phyloP scores from a whole-genome alignment of 805 yeast species.

The Lipomyces starkeyi region DNA sequence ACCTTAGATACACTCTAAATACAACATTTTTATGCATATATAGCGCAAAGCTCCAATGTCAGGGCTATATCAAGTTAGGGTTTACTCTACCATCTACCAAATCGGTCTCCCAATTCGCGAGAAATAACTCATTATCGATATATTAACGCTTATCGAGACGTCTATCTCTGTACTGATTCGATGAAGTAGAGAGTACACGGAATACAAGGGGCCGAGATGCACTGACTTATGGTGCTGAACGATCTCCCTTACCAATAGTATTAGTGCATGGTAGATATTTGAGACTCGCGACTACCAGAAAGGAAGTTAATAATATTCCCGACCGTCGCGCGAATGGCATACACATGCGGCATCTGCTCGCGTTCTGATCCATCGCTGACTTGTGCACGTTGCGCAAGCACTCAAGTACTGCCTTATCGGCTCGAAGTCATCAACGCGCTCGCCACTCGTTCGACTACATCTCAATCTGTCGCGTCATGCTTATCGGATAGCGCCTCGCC shows the following conservation, averaged over 20 bases:
- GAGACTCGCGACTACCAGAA: not conserved
- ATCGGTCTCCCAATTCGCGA: not conserved
- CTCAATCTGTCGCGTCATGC: not conserved
- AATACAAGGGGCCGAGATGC: not conserved
- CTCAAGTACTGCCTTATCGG: conserved; percentile 20
- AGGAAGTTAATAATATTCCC: not conserved
- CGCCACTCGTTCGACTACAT: conserved; percentile 8
- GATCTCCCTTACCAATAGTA: not conserved
- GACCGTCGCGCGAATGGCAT: not conserved
- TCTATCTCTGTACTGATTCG: not conserved
- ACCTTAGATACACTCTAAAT: not conserved
- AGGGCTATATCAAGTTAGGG: too few species aligned
- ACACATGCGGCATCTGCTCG: conserved; percentile 24
- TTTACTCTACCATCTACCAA: too few species aligned
- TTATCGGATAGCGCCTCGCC: not conserved
- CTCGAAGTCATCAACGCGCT: conserved; percentile 17
- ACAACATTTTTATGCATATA: not conserved
- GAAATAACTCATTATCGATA: not conserved
- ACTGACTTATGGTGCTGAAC: not conserved
- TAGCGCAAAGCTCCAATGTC: not conserved
- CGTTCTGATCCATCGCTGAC: conserved; percentile 26
- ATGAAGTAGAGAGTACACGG: not conserved
- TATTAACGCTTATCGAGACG: not conserved
- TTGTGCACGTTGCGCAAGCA: conserved; percentile 29
- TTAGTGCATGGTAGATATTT: not conserved